These are phyloP conservation scores for Davidsoniella eucalypti DNA, from an alignment of 2,329 filamentous ascomycete species.

Conservation along the genomic window DNA sequence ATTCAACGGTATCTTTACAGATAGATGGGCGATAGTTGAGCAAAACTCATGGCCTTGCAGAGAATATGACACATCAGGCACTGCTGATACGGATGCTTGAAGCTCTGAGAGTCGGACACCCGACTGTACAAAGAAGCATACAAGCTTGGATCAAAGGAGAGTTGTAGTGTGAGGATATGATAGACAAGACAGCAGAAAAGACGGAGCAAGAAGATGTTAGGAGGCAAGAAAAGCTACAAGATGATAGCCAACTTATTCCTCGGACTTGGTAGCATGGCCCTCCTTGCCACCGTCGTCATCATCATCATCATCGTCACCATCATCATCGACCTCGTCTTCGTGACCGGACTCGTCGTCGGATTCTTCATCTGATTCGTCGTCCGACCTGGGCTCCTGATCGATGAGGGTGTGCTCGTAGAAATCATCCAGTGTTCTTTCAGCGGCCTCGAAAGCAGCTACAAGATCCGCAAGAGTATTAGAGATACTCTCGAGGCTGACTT, in stretches of 20 bases:
- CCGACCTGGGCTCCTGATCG: background rate
- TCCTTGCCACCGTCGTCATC: constrained; percentile 3
- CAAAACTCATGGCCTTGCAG: background rate
- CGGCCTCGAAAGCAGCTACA: constrained; percentile 61
- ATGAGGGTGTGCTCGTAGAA: constrained; percentile 34
- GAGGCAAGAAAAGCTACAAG: background rate
- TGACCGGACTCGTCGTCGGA: constrained; percentile 3
- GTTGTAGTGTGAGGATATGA: no score
- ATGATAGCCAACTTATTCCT: background rate
- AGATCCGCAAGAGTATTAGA: constrained; percentile 51
- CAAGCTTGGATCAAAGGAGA: no score
- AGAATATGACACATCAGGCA: no score
- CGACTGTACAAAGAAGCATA: no score
- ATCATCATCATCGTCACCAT: constrained; percentile 3
- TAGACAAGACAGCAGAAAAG: no score
- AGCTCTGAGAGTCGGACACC: no score
- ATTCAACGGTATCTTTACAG: background rate
- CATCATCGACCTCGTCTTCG: constrained; percentile 6
- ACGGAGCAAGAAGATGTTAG: no score
- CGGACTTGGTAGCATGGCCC: background rate
- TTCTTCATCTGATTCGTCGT: constrained; percentile 11
- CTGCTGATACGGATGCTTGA: no score
- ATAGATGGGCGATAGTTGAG: background rate
- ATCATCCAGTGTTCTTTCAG: constrained; percentile 49
- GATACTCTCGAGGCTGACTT: constrained; percentile 55